phyloP scores from a whole-genome alignment of 2,329 filamentous ascomycete genomes.

The Paecilomyces formosus region DNA sequence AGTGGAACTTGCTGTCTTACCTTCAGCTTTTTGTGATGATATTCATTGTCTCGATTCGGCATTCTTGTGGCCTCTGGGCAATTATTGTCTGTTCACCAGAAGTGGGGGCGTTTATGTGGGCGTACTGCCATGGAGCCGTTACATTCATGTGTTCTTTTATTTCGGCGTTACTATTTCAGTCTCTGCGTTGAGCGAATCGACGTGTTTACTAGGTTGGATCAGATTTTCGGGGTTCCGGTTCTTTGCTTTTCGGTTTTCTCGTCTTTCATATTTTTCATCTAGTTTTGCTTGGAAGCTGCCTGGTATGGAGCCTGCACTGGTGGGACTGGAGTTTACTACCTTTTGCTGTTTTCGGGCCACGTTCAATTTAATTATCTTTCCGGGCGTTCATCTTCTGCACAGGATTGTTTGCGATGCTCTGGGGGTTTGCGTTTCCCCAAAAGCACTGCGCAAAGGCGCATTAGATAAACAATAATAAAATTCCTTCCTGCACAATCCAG shows the following conservation, averaged over 20 bases:
- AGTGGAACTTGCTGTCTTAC: not conserved
- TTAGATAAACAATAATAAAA: not conserved
- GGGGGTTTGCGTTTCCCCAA: not conserved
- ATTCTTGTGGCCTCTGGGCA: not conserved
- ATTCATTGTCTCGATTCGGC: not conserved
- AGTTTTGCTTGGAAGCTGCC: not conserved
- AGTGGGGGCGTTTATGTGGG: not conserved
- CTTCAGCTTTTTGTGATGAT: not conserved
- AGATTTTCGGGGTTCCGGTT: not conserved
- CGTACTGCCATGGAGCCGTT: not conserved
- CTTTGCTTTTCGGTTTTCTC: not conserved
- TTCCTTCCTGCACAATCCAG: not conserved
- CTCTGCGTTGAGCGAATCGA: not conserved
- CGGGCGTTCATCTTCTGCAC: not conserved
- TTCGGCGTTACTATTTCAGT: not conserved
- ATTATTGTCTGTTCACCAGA: not conserved
- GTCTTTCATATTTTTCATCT: not conserved
- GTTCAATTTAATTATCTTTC: not conserved
- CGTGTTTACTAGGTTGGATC: not conserved
- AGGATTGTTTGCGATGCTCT: not conserved
- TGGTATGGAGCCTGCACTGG: not conserved
- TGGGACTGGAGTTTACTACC: not conserved
- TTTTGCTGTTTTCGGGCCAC: not conserved
- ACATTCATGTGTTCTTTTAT: not conserved
- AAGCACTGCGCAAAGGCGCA: not conserved